phyloP scores from a whole-genome alignment of 306 rosid genomes.

The Mimosa bimucronata region DNA sequence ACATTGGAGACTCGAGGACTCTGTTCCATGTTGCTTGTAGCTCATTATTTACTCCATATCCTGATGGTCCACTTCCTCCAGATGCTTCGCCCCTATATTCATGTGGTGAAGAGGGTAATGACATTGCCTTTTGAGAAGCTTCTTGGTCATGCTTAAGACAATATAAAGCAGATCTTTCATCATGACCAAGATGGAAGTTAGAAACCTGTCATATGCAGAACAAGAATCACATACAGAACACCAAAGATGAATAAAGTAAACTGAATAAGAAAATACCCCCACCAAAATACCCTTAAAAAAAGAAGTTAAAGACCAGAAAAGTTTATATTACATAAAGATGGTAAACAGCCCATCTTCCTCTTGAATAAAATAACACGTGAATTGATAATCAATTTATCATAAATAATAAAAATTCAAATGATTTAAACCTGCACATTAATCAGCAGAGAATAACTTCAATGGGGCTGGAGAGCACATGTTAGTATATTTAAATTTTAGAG shows the following conservation, averaged over 20 bases:
- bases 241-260: constrained; percentile 20
- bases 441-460: neutral
- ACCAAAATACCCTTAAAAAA: neutral
- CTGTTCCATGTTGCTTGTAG: constrained; percentile 78
- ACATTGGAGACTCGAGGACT: constrained; percentile 79
- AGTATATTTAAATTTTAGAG: neutral
- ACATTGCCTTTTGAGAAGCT: constrained; percentile 83
- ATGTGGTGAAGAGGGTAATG: constrained; percentile 94
- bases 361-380: neutral
- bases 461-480: neutral
- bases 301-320: neutral
- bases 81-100: constrained; percentile 73
- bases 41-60: constrained; percentile 57
- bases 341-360: constrained; percentile 11
- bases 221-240: constrained; percentile 28
- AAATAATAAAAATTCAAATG: neutral
- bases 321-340: constrained; percentile 2
- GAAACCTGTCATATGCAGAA: constrained; percentile 39
- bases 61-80: constrained; percentile 62
- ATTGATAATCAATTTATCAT: neutral
- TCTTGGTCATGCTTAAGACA: constrained; percentile 50
- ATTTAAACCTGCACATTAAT: neutral
- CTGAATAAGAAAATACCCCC: constrained; percentile 20
- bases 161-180: constrained; percentile 46
- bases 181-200: constrained; percentile 49